Conservation (phyloP, 768 basidiomycete species). For the Gautieria morchelliformis region DNA sequence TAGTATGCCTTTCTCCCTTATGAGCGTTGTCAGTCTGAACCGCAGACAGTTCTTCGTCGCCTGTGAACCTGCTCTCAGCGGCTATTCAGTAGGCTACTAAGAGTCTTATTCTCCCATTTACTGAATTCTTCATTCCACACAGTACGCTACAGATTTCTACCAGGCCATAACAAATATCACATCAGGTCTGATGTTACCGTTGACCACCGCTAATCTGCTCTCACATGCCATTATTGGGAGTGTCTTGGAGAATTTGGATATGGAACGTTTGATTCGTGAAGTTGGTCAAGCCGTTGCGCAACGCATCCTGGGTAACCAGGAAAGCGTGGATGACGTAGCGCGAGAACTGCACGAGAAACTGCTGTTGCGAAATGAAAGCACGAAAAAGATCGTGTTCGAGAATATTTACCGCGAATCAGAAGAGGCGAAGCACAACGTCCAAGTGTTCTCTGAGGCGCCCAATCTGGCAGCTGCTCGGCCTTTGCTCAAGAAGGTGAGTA, state of each 20-base stretch:
- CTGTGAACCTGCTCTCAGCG: constrained; percentile 91
- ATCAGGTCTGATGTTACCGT: constrained; percentile 90
- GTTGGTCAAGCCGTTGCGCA: constrained; percentile 91
- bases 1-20: constrained; percentile 41
- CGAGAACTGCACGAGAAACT: constrained; percentile 88
- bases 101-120: not conserved
- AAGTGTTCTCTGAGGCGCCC: constrained; percentile 67
- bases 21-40: constrained; percentile 4
- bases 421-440: constrained; percentile 84
- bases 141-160: constrained; percentile 93
- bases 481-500: constrained; percentile 64
- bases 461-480: constrained; percentile 67
- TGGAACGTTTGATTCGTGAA: constrained; percentile 93
- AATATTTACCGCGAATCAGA: constrained; percentile 91
- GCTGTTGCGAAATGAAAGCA: constrained; percentile 86
- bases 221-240: constrained; percentile 95
- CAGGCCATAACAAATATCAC: constrained; percentile 88
- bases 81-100: constrained; percentile 60
- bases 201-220: constrained; percentile 90
- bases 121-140: constrained; percentile 9
- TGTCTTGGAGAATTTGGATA: constrained; percentile 94
- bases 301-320: constrained; percentile 84
- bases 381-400: constrained; percentile 93
- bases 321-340: constrained; percentile 95
- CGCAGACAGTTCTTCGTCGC: constrained; percentile 86